These are phyloP conservation scores for Helianthus tuberosus DNA, from an alignment of 129 eudicot species.

Conservation along the genomic window DNA sequence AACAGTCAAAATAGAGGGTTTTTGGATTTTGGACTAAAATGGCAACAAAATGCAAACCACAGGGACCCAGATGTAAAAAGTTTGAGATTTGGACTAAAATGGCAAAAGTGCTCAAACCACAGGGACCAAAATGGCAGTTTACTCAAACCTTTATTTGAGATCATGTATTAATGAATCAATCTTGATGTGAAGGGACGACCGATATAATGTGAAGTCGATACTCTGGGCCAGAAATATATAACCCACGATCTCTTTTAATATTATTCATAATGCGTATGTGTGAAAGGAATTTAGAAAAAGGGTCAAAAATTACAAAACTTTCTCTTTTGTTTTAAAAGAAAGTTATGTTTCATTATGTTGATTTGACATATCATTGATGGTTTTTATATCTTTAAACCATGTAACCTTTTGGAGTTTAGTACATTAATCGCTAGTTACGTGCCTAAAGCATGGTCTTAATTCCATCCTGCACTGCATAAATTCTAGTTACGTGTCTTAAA, in stretches of 20 bases:
- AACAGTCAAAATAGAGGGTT: too few relatives aligned
- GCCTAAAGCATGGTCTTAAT: conserved; percentile 1
- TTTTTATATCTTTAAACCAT: background rate
- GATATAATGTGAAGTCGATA: too few relatives aligned
- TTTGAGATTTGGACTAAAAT: too few relatives aligned
- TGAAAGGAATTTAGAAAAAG: background rate
- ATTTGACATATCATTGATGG: background rate
- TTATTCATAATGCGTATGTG: background rate
- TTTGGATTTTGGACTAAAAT: too few relatives aligned
- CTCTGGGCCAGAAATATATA: too few relatives aligned
- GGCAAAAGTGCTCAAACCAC: too few relatives aligned
- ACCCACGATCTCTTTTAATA: background rate
- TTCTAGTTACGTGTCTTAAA: conserved; percentile 9
- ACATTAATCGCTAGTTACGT: conserved; percentile 1
- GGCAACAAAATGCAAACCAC: too few relatives aligned
- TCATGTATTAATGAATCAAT: too few relatives aligned
- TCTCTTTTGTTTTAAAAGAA: background rate
- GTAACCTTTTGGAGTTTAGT: background rate
- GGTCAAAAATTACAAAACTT: background rate
- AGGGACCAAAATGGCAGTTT: too few relatives aligned
- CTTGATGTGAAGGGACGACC: too few relatives aligned
- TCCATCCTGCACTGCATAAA: background rate
- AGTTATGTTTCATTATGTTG: background rate
- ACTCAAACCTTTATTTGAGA: too few relatives aligned
- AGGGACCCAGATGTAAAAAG: too few relatives aligned